A percentile compares a stretch with the other conserved stretches of the same genome.
Evolutionary conservation across 495 filamentous ascomycete genomes (phyloP).

Genomic region (Xylaria venustula): DNA sequence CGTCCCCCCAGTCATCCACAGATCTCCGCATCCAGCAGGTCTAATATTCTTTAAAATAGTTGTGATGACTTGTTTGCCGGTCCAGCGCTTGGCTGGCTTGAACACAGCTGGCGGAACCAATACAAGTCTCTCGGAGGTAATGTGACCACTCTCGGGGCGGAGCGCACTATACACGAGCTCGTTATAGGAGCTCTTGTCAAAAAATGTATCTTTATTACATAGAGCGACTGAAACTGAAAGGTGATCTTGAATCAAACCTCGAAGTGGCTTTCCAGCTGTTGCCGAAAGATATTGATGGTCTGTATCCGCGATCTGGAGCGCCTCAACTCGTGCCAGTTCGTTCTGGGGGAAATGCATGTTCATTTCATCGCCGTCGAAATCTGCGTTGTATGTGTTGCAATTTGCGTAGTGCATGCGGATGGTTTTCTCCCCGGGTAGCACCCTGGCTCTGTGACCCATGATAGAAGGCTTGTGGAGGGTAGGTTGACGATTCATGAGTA

Average conservation of each 20-base stretch:
- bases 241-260: constrained; percentile 98
- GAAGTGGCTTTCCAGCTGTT: constrained; percentile 88
- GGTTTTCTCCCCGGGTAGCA: constrained; percentile 90
- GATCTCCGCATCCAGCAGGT: constrained; percentile 68
- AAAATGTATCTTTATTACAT: constrained; percentile 90
- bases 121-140: constrained; percentile 65
- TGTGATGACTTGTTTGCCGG: constrained; percentile 95
- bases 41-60: constrained; percentile 91
- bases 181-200: constrained; percentile 83
- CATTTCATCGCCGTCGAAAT: constrained; percentile 99
- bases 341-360: constrained; percentile 99
- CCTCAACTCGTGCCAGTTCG: constrained; percentile 88
- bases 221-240: constrained; percentile 91
- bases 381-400: constrained; percentile 99
- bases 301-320: constrained; percentile 87
- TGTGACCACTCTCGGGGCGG: constrained; percentile 84
- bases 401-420: constrained; percentile 99
- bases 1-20: constrained; percentile 77
- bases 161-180: constrained; percentile 88
- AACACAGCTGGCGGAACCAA: constrained; percentile 76
- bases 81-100: constrained; percentile 84
- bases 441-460: constrained; percentile 93
- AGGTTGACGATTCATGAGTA: constrained; percentile 99
- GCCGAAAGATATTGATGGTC: constrained; percentile 96
- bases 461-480: constrained; percentile 99